phyloP scores from a whole-genome alignment of 1,284 basidiomycete species.

The Gastroboletus turbinatus region DNA sequence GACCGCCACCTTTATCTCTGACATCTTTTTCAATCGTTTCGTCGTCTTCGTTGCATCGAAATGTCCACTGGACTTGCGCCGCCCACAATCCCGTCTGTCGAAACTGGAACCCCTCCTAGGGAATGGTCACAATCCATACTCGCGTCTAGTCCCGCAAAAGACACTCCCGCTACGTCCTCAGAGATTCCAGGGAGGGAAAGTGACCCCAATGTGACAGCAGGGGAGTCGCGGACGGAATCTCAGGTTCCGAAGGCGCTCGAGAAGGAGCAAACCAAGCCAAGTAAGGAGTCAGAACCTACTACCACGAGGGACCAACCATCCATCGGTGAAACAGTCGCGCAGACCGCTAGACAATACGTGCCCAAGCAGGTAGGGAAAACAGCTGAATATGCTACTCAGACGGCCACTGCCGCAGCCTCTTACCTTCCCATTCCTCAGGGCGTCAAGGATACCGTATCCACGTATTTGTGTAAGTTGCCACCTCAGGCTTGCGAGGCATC shows the following conservation, averaged over 20 bases:
- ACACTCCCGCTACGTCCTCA: constrained; percentile 8
- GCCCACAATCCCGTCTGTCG: constrained; percentile 18
- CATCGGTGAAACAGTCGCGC: not conserved
- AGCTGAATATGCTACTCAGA: constrained; percentile 1
- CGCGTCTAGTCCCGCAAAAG: constrained; percentile 2
- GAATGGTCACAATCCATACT: constrained; percentile 26
- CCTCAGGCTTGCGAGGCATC: not conserved
- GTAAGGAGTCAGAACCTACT: not conserved
- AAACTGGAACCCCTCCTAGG: constrained; percentile 20
- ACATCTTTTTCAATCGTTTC: not conserved
- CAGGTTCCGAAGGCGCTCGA: not conserved
- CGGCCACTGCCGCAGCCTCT: constrained; percentile 5
- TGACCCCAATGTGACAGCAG: not conserved
- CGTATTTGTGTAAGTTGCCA: constrained; percentile 14
- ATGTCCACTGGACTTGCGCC: constrained; percentile 14
- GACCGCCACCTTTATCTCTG: not conserved
- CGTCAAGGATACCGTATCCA: constrained; percentile 1
- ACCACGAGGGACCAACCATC: not conserved
- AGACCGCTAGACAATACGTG: constrained; percentile 14
- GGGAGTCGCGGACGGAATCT: not conserved
- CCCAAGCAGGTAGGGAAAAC: constrained; percentile 12
- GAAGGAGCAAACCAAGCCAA: not conserved
- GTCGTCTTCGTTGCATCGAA: not conserved
- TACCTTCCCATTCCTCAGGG: constrained; percentile 12
- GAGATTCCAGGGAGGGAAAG: not conserved